Evolutionary conservation across 169 alveolate genomes (phyloP), one percentile per base, ranked within the genome.

Genomic region (Perkinsus olseni): DNA sequence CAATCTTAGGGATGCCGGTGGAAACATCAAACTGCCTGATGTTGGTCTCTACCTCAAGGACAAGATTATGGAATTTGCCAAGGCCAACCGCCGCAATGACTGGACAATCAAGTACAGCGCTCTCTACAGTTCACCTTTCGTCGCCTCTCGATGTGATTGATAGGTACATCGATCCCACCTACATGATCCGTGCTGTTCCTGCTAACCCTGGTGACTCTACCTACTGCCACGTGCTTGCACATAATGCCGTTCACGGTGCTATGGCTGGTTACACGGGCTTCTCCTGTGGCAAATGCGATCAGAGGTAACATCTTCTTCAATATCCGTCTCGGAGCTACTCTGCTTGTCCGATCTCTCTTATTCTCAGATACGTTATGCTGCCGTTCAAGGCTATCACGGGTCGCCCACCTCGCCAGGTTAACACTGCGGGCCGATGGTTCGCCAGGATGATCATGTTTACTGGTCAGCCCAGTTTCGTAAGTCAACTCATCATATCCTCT

Each of bases 121-220:
- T 10, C 62, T 45, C 6, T 45, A 45, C 62, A 17, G 50, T 11
- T 40, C 11, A 6, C 50, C 21, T 11, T 40, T 11, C 11, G 50
- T 40, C 11, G 50, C 3, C 21, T 11, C 50, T 40, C 50, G 50
- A n/a, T 38, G 95, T 96, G 38, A 96, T 97, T 37, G 93, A 96
- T 38, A 97, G 97, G 93, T 96, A 96, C 93, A 97, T 97, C 93
- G 98, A 97, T 94, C 98, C 98, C 20, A 96, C 98, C 34, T 97
- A 97, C 94, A 97, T 96, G 94, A 97, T 97, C 74, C 96, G 98
- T 93, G 95, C 97, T 28, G 97, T 96, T n/a, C 96, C 96, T 0
- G 96, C 98, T 36, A 97, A 96, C 95, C 96, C 97, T 74, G 96
- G 93, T 92, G 98, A 97, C 93, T 95, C 96, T 90, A 95, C 95